Base-by-base conservation (phyloP, 1,284 basidiomycete genomes). In the Coniferiporia weirii region DNA sequence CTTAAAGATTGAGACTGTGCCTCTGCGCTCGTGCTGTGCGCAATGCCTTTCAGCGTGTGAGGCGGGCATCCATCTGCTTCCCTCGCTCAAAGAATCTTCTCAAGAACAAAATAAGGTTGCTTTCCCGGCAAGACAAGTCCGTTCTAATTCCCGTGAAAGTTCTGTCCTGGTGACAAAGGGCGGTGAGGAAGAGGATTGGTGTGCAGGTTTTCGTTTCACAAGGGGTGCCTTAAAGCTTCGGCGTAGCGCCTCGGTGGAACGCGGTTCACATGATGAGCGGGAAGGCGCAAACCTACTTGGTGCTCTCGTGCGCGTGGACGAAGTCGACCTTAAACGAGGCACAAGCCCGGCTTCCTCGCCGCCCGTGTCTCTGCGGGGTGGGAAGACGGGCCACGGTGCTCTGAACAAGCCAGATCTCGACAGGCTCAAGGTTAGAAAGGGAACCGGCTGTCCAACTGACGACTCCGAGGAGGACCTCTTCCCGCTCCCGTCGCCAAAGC, bases 401-500 rank as follows among this genome's bases (percentile, higher is more conserved):
- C 35, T 50, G 15, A 54, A 49, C 17, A 32, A 40, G 19, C 36
- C 12, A 12, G 34, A 52, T 27, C 27, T 58, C 32, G 51, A 47
- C 2, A 48, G 51, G 4, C n/a, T 58, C n/a, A 52, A 56, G 35
- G 45, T 20, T 15, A 48, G 22, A 20, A 12, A 34, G 32, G 32
- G 47, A 40, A 19, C 44, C 40, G 20, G 17, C 38, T 35, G 52
- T 20, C 19, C 22, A 45, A 54, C 19, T 15, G 62, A 64, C 7
- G 61, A 62, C 13, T 52, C 63, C 13, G 64, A 65, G 19, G 59
- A 62, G 32, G 57, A 62, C 44, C 54, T 65, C 19, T 65, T 65
- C 49, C 64, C 64, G 7, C 57, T 65, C 13, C 64, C 64, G 3
- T 64, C 63, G 3, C 64, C 64, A 40, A 56, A 60, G 40, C 63